Percentiles rank a stretch among this genome's conserved stretches.
These are phyloP conservation scores for Persicaria tinctoria DNA, from an alignment of 148 eudicot genomes.

Conservation along the genomic window DNA sequence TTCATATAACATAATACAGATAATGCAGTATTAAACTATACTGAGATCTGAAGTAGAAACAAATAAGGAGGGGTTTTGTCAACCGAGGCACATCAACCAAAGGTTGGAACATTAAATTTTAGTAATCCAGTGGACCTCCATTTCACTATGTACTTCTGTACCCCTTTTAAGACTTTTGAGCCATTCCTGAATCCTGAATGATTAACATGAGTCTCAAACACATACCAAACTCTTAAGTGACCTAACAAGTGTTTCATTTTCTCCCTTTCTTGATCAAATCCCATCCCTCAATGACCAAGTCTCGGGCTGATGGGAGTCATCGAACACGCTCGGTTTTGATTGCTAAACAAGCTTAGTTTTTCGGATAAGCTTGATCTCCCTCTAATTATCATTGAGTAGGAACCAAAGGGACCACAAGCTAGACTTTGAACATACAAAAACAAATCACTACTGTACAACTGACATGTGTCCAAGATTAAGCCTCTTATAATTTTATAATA, in stretches of 20 bases:
- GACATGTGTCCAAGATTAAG: not conserved
- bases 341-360: conserved; percentile 1
- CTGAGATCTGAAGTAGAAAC: not conserved
- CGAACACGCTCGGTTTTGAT: not conserved
- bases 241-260: too few relatives aligned
- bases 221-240: too few relatives aligned
- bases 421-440: conserved; percentile 6
- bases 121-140: not conserved
- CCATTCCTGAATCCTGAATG: too few relatives aligned
- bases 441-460: conserved; percentile 10
- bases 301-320: too few relatives aligned
- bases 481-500: not conserved
- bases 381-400: not conserved
- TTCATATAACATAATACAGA: not conserved
- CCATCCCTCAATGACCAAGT: too few relatives aligned
- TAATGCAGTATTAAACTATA: not conserved
- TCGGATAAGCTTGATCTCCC: not conserved
- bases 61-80: not conserved
- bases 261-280: too few relatives aligned
- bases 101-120: not conserved
- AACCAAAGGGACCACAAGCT: conserved; percentile 3
- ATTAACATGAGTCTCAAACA: too few relatives aligned
- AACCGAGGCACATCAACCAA: conserved; percentile 6
- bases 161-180: not conserved
- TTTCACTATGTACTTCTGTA: not conserved